Percentiles rank a stretch among this genome's conserved stretches.
These are phyloP conservation scores for Tricholoma furcatifolium DNA, from an alignment of 768 basidiomycete species.

Conservation along the genomic window DNA sequence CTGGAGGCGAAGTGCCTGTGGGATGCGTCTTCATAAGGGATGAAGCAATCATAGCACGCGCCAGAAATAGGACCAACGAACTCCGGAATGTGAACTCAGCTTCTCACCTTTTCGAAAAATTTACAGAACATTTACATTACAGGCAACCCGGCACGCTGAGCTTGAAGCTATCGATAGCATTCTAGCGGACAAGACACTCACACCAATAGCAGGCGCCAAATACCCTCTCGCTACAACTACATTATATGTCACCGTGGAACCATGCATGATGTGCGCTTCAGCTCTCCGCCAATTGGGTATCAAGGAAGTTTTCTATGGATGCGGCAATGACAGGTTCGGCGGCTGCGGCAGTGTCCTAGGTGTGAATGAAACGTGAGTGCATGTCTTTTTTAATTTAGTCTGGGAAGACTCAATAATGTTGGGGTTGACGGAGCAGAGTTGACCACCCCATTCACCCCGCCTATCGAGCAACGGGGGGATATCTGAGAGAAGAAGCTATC, in stretches of 20 bases:
- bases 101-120: not conserved
- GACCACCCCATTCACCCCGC: constrained; percentile 71
- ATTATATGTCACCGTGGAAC: constrained; percentile 97
- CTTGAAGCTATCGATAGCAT: constrained; percentile 94
- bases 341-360: constrained; percentile 94
- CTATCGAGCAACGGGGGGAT: constrained; percentile 76
- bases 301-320: constrained; percentile 87
- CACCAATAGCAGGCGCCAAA: constrained; percentile 39
- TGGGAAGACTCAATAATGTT: not conserved
- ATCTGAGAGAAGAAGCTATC: constrained; percentile 80
- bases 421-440: constrained; percentile 40
- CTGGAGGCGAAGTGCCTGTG: constrained; percentile 88
- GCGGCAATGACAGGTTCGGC: constrained; percentile 94
- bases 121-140: constrained; percentile 6
- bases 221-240: constrained; percentile 78
- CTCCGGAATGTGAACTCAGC: constrained; percentile 71
- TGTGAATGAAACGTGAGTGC: constrained; percentile 70
- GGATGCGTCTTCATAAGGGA: constrained; percentile 93
- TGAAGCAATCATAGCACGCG: constrained; percentile 74
- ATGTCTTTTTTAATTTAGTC: not conserved
- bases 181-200: constrained; percentile 58
- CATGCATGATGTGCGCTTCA: constrained; percentile 98
- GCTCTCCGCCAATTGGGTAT: constrained; percentile 94
- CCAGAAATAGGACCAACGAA: constrained; percentile 93
- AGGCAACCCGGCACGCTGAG: constrained; percentile 98